phyloP scores from a whole-genome alignment of 108 stramenopile genomes.

The Nannochloropsis salina region DNA sequence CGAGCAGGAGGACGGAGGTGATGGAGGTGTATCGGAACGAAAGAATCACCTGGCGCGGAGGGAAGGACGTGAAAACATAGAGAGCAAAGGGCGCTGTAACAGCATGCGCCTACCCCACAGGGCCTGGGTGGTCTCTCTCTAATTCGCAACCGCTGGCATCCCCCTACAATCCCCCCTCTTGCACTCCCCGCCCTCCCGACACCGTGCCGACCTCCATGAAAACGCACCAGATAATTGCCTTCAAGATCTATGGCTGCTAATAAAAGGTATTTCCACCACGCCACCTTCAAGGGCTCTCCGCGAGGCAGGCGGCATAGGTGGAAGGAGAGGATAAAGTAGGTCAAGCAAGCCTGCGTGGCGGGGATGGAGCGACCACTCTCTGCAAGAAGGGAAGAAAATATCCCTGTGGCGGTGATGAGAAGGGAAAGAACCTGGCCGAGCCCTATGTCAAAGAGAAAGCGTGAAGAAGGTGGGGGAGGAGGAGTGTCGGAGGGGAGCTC shows the following conservation, averaged over 20 bases:
- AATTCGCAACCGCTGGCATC: neutral
- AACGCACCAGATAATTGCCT: conserved; percentile 17
- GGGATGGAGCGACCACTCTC: conserved; percentile 50
- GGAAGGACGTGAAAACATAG: neutral
- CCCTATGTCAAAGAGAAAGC: conserved; percentile 22
- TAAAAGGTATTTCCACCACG: conserved; percentile 57
- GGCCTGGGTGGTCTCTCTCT: neutral
- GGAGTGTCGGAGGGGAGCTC: neutral
- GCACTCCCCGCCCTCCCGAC: too few species aligned
- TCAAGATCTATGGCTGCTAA: conserved; percentile 79
- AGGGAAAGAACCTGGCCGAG: conserved; percentile 57
- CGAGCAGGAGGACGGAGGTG: conserved; percentile 79
- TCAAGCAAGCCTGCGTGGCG: conserved; percentile 46
- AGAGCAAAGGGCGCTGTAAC: neutral
- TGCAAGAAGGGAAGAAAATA: conserved; percentile 49
- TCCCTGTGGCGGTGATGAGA: conserved; percentile 55
- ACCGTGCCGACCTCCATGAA: too few species aligned
- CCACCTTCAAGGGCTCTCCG: conserved; percentile 25
- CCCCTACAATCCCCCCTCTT: neutral
- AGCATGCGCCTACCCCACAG: neutral
- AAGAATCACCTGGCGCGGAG: conserved; percentile 51
- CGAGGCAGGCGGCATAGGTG: conserved; percentile 25
- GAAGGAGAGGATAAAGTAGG: conserved; percentile 49
- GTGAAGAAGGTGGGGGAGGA: neutral
- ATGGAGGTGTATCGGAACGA: conserved; percentile 86